phyloP scores from a whole-genome alignment of 1,139 yeast species.

The Geotrichum aggregatum region DNA sequence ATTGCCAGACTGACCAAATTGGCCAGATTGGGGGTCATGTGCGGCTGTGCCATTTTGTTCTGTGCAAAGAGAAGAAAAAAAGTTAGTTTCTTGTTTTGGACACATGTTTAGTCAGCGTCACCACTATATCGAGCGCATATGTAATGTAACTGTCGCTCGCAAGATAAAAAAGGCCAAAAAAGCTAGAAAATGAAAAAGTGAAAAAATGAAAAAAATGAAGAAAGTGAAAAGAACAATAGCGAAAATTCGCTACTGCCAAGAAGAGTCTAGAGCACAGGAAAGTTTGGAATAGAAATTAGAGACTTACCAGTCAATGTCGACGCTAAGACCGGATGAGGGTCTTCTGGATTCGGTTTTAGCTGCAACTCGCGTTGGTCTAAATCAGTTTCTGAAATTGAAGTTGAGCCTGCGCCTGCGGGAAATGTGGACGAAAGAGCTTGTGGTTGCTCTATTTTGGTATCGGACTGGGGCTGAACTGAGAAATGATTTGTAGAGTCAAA shows the following conservation, averaged over 20 bases:
- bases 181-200: constrained; percentile 11
- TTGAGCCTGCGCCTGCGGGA: too few relatives aligned
- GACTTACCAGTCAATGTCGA: constrained; percentile 9
- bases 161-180: too few relatives aligned
- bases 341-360: too few relatives aligned
- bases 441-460: background rate
- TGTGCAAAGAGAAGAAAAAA: background rate
- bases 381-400: too few relatives aligned
- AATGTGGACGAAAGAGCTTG: too few relatives aligned
- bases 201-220: constrained; percentile 20
- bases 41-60: constrained; percentile 6
- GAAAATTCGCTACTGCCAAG: too few relatives aligned
- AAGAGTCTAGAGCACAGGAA: too few relatives aligned
- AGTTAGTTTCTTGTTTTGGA: constrained; percentile 9
- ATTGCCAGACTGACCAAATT: background rate
- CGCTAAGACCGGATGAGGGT: too few relatives aligned
- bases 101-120: constrained; percentile 8
- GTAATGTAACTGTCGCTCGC: too few relatives aligned
- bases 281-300: constrained; percentile 10
- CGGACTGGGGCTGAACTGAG: background rate
- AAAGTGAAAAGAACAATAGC: background rate
- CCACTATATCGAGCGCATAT: constrained; percentile 9
- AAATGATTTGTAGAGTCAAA: too few relatives aligned
- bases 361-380: too few relatives aligned
- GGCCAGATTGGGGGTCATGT: constrained; percentile 1